A percentile compares a stretch with the other conserved stretches of the same genome.
phyloP scores from a whole-genome alignment of 2,329 filamentous ascomycete species.

The Venturia carpophila region DNA sequence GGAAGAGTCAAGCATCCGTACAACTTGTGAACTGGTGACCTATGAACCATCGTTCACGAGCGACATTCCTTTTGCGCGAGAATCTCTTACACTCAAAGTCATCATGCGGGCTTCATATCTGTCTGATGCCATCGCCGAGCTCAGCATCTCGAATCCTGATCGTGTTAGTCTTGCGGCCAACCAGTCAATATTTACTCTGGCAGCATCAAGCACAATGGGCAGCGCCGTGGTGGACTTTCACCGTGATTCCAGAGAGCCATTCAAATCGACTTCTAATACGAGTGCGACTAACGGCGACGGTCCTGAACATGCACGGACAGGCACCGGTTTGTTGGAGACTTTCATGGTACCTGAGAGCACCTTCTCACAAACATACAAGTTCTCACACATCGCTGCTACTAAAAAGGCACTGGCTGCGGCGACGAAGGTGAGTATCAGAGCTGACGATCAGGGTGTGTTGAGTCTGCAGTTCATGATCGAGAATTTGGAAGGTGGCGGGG shows the following conservation, averaged over 20 bases:
- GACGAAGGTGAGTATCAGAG: constrained; percentile 83
- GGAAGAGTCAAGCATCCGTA: constrained; percentile 78
- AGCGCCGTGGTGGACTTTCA: constrained; percentile 53
- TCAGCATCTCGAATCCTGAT: constrained; percentile 60
- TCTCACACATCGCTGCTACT: constrained; percentile 76
- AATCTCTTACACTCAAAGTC: constrained; percentile 77
- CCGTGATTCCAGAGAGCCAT: constrained; percentile 33
- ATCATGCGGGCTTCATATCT: constrained; percentile 79
- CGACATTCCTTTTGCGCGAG: constrained; percentile 80
- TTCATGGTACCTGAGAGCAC: constrained; percentile 48
- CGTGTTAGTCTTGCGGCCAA: constrained; percentile 58
- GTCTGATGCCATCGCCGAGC: constrained; percentile 63
- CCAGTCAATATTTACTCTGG: constrained; percentile 64
- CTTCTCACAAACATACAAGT: constrained; percentile 67
- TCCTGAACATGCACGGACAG: neutral
- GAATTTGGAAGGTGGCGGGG: constrained; percentile 54
- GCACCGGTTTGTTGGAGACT: constrained; percentile 55
- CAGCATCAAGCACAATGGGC: constrained; percentile 54
- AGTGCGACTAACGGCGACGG: neutral
- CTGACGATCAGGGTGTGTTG: constrained; percentile 81
- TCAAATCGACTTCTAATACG: constrained; percentile 25
- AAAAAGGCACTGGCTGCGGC: constrained; percentile 88
- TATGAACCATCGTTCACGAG: constrained; percentile 53
- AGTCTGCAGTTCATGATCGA: constrained; percentile 97
- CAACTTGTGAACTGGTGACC: constrained; percentile 81